Evolutionary conservation across 192 early-diverging fungal genomes (phyloP).

Genomic region (Linnemannia zychae): DNA sequence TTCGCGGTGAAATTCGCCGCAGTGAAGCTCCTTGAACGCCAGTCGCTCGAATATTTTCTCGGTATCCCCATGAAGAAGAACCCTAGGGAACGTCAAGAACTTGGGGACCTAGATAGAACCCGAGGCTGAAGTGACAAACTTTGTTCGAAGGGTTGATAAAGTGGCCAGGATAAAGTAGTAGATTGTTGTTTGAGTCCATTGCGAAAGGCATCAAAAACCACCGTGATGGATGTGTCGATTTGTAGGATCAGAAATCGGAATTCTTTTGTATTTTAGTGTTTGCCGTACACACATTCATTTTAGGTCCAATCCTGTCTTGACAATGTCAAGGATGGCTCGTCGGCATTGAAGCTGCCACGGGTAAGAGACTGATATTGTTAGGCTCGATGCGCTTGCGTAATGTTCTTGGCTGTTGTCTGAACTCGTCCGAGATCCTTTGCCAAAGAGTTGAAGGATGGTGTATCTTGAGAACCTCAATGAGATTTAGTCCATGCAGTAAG

Average conservation of each 20-base stretch:
- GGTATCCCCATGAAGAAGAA: background rate
- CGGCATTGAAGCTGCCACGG: too few relatives aligned
- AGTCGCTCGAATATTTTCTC: conserved; percentile 38
- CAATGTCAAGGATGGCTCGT: too few relatives aligned
- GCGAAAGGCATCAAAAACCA: background rate
- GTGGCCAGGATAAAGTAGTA: conserved; percentile 18
- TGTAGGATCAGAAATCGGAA: conserved; percentile 29
- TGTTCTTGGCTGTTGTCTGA: too few relatives aligned
- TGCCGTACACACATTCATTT: too few relatives aligned
- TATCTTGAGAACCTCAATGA: too few relatives aligned
- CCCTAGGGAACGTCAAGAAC: conserved; percentile 10
- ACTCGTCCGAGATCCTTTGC: too few relatives aligned
- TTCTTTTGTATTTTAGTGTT: too few relatives aligned
- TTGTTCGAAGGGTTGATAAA: conserved; percentile 19
- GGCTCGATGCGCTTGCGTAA: too few relatives aligned
- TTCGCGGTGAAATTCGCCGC: conserved; percentile 48
- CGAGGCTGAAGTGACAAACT: conserved; percentile 32
- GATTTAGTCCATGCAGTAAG: too few relatives aligned
- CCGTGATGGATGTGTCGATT: conserved; percentile 23
- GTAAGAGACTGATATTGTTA: too few relatives aligned
- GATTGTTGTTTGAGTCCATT: conserved; percentile 8
- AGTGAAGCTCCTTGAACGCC: conserved; percentile 41
- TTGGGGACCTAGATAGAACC: conserved; percentile 33
- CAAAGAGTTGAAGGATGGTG: too few relatives aligned
- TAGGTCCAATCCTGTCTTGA: too few relatives aligned